These are phyloP conservation scores for Grammothele lineata DNA, from an alignment of 768 basidiomycete genomes.

Conservation along the genomic window DNA sequence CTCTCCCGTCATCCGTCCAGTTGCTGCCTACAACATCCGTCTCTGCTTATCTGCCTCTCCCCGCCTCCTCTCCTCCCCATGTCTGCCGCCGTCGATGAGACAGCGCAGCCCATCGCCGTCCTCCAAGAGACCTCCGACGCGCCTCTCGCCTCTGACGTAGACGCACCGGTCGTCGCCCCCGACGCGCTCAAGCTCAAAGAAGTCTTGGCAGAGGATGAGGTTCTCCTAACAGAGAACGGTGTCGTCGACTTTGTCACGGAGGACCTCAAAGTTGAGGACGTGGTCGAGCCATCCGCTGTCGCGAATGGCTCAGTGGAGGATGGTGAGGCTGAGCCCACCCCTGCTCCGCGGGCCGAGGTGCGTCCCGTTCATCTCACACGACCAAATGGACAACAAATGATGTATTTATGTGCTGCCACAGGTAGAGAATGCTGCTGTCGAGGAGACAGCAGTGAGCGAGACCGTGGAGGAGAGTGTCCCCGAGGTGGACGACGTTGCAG, in stretches of 20 bases:
- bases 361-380: too few species aligned
- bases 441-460: conserved; percentile 4
- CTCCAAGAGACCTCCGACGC: conserved; percentile 4
- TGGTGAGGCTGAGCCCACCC: too few species aligned
- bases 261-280: not conserved
- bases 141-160: not conserved
- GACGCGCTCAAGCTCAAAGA: too few species aligned
- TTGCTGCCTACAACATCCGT: conserved; percentile 10
- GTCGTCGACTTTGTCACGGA: not conserved
- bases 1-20: conserved; percentile 3
- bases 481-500: conserved; percentile 2
- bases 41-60: conserved; percentile 10
- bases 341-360: too few species aligned
- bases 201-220: not conserved
- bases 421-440: not conserved
- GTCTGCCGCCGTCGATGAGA: conserved; percentile 19
- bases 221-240: conserved; percentile 1
- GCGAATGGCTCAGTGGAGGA: too few species aligned
- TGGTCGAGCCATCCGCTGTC: not conserved
- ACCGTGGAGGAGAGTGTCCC: conserved; percentile 1
- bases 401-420: too few species aligned
- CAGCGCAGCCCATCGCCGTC: conserved; percentile 9
- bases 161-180: conserved; percentile 1
- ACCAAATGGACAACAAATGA: too few species aligned
- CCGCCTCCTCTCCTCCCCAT: conserved; percentile 3